Base-by-base conservation (phyloP, 2,329 filamentous ascomycete genomes). In the Teratosphaeria zuluensis region DNA sequence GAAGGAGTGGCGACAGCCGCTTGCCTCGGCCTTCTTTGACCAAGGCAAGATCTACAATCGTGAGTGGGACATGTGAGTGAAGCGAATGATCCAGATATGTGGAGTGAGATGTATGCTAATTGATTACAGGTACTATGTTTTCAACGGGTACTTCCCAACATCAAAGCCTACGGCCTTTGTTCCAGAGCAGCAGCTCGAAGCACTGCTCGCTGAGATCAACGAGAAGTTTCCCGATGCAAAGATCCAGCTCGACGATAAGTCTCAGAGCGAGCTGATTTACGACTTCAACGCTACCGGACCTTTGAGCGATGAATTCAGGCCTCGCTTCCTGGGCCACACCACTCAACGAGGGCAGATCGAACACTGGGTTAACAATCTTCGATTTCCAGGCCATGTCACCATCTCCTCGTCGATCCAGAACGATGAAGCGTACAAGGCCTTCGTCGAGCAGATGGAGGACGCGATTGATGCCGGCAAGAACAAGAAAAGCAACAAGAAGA, bases 31-130 rank as follows among this genome's bases (percentile, higher is more conserved):
- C 66, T 79, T 82, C 70, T 90, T 89, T 65, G 76, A 81, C 35
- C 67, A 70, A 2, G 80, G 74, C 31, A 76, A 89, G 55, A 77
- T 88, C 63, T 82, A 81, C 65, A 73, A 76, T 1, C 80, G 83
- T 59, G 68, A 76, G 11, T 96, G 91, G 91, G 85, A 92, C 62
- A 75, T 95, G 89, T 94, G 78, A 79, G 86, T 79, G 46, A 19
- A 31, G 21, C 32, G 16, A 53, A 6, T 31, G 9, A 11, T 6
- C 24, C 9, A 16, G 12, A 16, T 31, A 7, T 8, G 52, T 11
- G 11, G 9, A n/a, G 52, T 31, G 52, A 7, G 52, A 7, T 21
- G 51, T 21, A 38, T 19, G 4, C 32, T 53, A 14, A 46, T 3
- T 54, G 4, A 21, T 9, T 53, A 12, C 7, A 71, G 66, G 31